Evolutionary conservation across 163 green algal genomes (phyloP), one percentile per base, ranked within the genome.

Genomic region (Chloromonas sp.): DNA sequence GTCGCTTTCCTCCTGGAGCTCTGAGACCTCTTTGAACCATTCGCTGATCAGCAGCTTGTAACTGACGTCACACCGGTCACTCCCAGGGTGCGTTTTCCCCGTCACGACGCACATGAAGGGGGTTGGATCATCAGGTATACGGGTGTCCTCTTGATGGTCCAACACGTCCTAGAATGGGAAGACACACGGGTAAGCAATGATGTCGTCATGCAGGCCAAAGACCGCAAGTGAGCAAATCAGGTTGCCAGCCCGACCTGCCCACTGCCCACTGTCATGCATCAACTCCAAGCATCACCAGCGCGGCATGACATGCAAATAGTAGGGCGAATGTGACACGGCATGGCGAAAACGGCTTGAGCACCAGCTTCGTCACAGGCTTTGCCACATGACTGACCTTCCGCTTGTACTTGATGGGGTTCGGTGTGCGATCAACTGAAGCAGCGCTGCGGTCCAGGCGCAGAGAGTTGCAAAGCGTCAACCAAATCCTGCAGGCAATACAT

Each of bases 21-120:
- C 76, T 0, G 81, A 76, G 14, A 71, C 71, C 61, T 76, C 14
- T 13, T 57, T 61, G 60, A 90, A 87, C 87, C 87, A 88, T 70
- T 88, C 84, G 70, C 79, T 61, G 70, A 88, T 85, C 71, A 88
- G 71, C 74, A 85, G 79, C 83, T 88, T 87, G 83, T 91, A 87
- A 5, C 78, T 84, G 3, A 84, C 70, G 70, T 84, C 81, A 3
- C 71, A 8, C 3, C 86, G 86, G 78, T 86, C 58, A 0, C 14
- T 60, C 0, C 58, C 66, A 1, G 76, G 60, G 60, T 71, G 84
- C 83, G 82, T 87, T 66, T 87, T 81, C 8, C 86, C 86, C 0
- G 81, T 89, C 36, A 87, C 14, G 3, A 84, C 81, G 61, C 86
- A 89, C 70, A 89, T 60, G 84, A 89, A 89, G 60, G 74, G 77